A percentile compares a stretch with the other conserved stretches of the same genome.
These are phyloP conservation scores for Daucus carota DNA, from an alignment of 129 eudicot genomes.

Conservation along the genomic window DNA sequence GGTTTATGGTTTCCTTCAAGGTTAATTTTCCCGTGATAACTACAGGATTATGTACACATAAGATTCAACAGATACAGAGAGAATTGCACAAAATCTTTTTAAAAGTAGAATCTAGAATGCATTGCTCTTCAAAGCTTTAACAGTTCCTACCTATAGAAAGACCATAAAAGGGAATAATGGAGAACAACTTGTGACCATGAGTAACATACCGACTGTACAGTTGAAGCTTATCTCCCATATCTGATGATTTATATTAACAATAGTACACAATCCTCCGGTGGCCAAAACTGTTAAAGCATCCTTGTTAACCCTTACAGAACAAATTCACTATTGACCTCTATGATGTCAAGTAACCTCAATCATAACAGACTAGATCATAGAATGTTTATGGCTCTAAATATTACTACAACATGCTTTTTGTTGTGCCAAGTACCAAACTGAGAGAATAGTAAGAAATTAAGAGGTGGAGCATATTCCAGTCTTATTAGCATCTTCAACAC, in stretches of 20 bases:
- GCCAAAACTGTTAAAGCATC: neutral
- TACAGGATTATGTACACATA: too few relatives aligned
- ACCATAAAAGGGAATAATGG: neutral
- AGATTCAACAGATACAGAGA: too few relatives aligned
- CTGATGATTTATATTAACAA: neutral
- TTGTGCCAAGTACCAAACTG: neutral
- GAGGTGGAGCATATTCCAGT: neutral
- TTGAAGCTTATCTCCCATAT: neutral
- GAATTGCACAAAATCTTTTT: too few relatives aligned
- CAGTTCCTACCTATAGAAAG: too few relatives aligned
- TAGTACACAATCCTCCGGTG: neutral
- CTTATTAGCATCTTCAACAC: neutral
- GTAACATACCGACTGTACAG: neutral
- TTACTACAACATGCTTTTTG: neutral
- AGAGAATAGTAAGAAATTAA: too few relatives aligned
- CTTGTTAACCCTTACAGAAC: too few relatives aligned
- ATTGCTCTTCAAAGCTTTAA: too few relatives aligned
- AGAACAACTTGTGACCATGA: neutral
- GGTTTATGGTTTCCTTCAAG: too few relatives aligned
- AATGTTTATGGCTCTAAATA: neutral
- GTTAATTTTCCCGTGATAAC: too few relatives aligned
- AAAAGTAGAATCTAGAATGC: too few relatives aligned
- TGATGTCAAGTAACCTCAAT: neutral
- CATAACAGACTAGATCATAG: neutral
- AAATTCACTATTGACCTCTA: neutral